These are phyloP conservation scores for Yarrowia sp. DNA, from an alignment of 805 yeast genomes.

Conservation along the genomic window DNA sequence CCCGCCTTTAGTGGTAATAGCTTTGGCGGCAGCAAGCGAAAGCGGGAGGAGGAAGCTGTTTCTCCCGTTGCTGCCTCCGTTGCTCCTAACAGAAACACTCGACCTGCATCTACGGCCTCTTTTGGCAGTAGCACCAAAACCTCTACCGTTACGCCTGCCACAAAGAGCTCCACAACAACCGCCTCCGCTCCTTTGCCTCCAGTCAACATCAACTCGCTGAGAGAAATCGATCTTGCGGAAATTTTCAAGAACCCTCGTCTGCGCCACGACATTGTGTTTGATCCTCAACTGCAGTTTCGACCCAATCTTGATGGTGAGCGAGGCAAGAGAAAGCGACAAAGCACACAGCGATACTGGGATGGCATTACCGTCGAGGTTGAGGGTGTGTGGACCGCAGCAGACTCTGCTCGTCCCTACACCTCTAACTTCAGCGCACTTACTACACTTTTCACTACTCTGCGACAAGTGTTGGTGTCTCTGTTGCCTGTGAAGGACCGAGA, in stretches of 20 bases:
- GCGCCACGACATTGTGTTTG: conserved; percentile 88
- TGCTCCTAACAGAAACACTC: not conserved
- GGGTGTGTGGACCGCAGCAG: conserved; percentile 32
- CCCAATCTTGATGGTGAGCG: conserved; percentile 90
- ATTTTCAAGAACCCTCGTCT: conserved; percentile 87
- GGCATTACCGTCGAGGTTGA: conserved; percentile 68
- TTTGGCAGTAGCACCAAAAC: not conserved
- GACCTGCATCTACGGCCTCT: conserved; percentile 8
- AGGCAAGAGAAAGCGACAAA: conserved; percentile 69
- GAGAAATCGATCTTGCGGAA: conserved; percentile 83
- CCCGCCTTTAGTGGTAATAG: not conserved
- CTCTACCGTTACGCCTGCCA: not conserved
- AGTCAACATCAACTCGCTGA: conserved; percentile 71
- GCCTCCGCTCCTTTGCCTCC: conserved; percentile 51
- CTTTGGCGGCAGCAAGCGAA: not conserved
- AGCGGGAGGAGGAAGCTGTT: not conserved
- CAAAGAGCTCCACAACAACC: not conserved
- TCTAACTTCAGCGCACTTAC: conserved; percentile 49
- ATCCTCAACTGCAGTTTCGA: conserved; percentile 86
- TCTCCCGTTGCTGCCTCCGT: not conserved
- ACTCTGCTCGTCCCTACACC: not conserved
- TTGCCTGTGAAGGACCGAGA: conserved; percentile 73
- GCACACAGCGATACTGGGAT: conserved; percentile 80
- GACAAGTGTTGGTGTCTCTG: conserved; percentile 69
- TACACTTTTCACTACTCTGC: conserved; percentile 68